Conservation (phyloP, 192 early-diverging fungal genomes). For the Coemansia asiatica region DNA sequence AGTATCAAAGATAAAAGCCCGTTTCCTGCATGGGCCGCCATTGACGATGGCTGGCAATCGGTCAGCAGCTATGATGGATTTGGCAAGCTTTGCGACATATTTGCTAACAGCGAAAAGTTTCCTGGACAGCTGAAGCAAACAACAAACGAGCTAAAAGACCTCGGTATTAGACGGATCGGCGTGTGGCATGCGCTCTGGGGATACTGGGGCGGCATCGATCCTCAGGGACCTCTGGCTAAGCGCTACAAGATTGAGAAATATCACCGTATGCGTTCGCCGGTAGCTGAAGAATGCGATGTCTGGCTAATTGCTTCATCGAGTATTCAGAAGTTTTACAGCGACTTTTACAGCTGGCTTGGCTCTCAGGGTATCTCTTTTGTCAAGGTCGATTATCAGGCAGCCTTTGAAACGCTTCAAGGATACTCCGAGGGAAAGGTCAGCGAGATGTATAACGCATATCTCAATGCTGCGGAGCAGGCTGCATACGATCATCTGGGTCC, state of each 20-base stretch:
- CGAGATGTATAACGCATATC: slow-evolving; percentile 44
- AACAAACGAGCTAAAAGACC: slow-evolving; percentile 11
- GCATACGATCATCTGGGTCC: slow-evolving; percentile 42
- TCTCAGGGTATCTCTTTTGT: slow-evolving; percentile 55
- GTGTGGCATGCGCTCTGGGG: slow-evolving; percentile 63
- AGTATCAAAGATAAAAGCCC: neutral
- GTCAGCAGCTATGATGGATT: slow-evolving; percentile 14
- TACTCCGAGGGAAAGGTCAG: slow-evolving; percentile 8
- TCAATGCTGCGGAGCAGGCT: slow-evolving; percentile 40
- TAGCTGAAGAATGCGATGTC: slow-evolving; percentile 17
- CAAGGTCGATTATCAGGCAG: slow-evolving; percentile 60
- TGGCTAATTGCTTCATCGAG: slow-evolving; percentile 24
- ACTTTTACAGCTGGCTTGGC: slow-evolving; percentile 56
- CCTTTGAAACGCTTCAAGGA: slow-evolving; percentile 45
- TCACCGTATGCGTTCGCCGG: slow-evolving; percentile 13
- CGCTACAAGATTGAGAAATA: slow-evolving; percentile 26
- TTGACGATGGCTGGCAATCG: slow-evolving; percentile 62
- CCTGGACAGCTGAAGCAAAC: slow-evolving; percentile 48
- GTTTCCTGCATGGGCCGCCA: slow-evolving; percentile 38
- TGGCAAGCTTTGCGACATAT: slow-evolving; percentile 36
- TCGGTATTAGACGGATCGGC: slow-evolving; percentile 50
- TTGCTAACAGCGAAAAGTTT: slow-evolving; percentile 43
- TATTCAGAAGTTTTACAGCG: slow-evolving; percentile 48
- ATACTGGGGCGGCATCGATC: slow-evolving; percentile 60
- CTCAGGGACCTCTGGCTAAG: slow-evolving; percentile 17